Conservation (phyloP, 2,329 filamentous ascomycete genomes). For the Clarireedia paspali region DNA sequence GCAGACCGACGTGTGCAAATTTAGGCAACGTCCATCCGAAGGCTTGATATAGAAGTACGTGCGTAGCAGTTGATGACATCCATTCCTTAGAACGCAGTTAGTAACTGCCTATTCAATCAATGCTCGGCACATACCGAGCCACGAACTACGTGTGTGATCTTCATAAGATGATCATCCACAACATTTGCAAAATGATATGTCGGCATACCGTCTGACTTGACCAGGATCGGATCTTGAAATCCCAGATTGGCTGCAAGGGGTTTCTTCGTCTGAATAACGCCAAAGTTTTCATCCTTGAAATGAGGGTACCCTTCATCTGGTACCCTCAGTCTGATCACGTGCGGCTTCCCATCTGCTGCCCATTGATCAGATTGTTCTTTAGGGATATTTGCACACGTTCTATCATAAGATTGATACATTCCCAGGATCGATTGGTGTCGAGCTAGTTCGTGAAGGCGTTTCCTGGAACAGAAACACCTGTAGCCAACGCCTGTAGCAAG, state of each 20-base stretch:
- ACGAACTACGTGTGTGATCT: conserved; percentile 90
- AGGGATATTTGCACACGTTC: conserved; percentile 64
- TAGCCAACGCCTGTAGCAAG: conserved; percentile 71
- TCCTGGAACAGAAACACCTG: conserved; percentile 80
- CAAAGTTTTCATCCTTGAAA: background rate
- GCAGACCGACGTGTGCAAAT: conserved; percentile 76
- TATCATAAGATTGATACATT: conserved; percentile 55
- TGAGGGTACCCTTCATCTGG: conserved; percentile 48
- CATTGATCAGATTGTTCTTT: conserved; percentile 61
- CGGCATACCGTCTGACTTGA: conserved; percentile 87
- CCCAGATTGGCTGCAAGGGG: conserved; percentile 30
- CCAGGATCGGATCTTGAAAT: conserved; percentile 77
- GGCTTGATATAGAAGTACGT: conserved; percentile 65
- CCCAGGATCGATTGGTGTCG: conserved; percentile 52
- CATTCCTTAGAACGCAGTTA: conserved; percentile 56
- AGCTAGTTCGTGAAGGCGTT: conserved; percentile 61
- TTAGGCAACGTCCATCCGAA: conserved; percentile 65
- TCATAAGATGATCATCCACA: conserved; percentile 90
- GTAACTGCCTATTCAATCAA: background rate
- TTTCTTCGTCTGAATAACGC: conserved; percentile 21
- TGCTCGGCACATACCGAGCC: conserved; percentile 52
- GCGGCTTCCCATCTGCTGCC: conserved; percentile 58
- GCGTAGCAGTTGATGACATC: conserved; percentile 87
- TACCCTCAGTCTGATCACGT: conserved; percentile 70
- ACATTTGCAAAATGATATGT: conserved; percentile 98